Evolutionary conservation across 768 basidiomycete genomes (phyloP), one percentile per base, ranked within the genome.

Genomic region (Tephrocybe sp.): DNA sequence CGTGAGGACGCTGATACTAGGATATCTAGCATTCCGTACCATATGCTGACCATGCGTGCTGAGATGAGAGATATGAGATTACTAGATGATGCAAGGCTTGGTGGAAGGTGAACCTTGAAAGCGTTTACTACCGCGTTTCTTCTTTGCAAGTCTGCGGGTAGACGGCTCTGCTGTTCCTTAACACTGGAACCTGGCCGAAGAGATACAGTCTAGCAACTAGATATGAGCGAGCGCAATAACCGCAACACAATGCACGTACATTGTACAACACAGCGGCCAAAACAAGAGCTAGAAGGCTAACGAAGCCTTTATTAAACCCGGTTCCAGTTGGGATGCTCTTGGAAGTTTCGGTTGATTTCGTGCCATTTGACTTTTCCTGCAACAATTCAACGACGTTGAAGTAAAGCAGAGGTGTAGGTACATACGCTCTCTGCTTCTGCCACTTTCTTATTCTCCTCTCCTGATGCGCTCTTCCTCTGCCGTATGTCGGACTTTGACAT

Each of bases 41-140:
- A 63, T 96, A 96, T 23, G 89, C 89, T 39, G 60, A 65, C 91
- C 92, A 96, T 26, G 92, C 90, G 68, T 93, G 81, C 92, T 94
- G 61, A 48, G 22, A 23, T 13, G 19, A 49, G 57, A 36, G 22
- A 46, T 59, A 49, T 44, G 3, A 7, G 7, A 26, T 26, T 26
- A 39, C 53, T 30, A 22, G 14, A 48, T 42, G 12, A 54, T 14
- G 14, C 20, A 20, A 12, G 38, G 22, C 7, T 51, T 26, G 26
- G 26, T 16, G 35, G 5, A 20, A 36, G 1, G 66, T 78, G 56
- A 59, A 92, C 91, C 70, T 81, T 82, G 74, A 96, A 92, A 0
- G 94, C 91, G 5, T 78, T 75, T 2, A 89, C 83, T 6, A 95
- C 70, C 0, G 85, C 89, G 48, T 85, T 78, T 42, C 82, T 76